Evolutionary conservation across 495 filamentous ascomycete genomes (phyloP).

Genomic region (Neurospora hispaniola): DNA sequence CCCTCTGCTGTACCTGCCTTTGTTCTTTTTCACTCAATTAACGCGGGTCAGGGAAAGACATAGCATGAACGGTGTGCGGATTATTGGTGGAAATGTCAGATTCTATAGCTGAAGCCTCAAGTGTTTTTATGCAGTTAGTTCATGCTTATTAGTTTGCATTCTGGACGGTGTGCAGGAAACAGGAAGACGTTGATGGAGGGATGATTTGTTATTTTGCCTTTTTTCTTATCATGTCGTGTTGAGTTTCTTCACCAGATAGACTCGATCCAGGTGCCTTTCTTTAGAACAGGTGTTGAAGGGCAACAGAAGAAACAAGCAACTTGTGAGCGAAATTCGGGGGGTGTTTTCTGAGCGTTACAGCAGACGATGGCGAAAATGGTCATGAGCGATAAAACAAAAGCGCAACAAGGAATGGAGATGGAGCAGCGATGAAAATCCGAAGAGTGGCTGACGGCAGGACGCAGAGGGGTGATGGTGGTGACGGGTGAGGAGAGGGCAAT

Average conservation of each 20-base stretch:
- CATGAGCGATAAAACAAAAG: neutral
- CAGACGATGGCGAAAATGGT: neutral
- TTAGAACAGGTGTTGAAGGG: neutral
- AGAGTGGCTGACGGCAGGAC: neutral
- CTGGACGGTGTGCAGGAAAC: neutral
- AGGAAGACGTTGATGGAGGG: neutral
- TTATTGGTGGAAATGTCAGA: neutral
- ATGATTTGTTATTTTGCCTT: neutral
- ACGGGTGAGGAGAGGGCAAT: neutral
- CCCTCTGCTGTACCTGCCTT: neutral
- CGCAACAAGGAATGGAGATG: neutral
- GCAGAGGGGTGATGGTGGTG: neutral
- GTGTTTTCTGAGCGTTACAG: neutral
- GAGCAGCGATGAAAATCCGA: neutral
- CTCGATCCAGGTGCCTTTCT: neutral
- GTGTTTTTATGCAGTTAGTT: neutral
- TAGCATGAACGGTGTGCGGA: neutral
- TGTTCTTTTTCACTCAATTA: neutral
- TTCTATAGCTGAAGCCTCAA: neutral
- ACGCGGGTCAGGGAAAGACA: neutral
- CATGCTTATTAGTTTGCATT: neutral
- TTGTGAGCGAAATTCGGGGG: neutral
- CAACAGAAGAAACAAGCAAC: neutral
- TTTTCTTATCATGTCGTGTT: neutral
- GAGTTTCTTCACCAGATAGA: neutral